Base-by-base conservation (phyloP, 1,284 basidiomycete species). In the Sporisorium exsertum region DNA sequence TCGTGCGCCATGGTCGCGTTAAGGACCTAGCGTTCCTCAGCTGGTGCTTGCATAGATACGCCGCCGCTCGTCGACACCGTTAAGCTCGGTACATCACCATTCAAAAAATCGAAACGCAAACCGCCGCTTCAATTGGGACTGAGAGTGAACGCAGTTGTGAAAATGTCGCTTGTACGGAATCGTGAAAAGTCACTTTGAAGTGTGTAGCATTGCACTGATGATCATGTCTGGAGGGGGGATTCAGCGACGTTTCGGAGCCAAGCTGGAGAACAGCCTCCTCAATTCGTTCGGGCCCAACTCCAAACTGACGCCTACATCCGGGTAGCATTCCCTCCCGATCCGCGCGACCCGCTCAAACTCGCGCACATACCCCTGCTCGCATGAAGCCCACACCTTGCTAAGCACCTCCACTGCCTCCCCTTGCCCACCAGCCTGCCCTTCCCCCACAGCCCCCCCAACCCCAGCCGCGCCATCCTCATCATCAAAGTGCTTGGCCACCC, bases 401-500 rank as follows among this genome's bases (percentile, higher is more conserved):
- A 81, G 51, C n/a, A 81, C 80, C 29, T 78, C 77, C 8, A 27
- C 54, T n/a, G n/a, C n/a, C n/a, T n/a, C n/a, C n/a, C n/a, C 18
- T 60, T 40, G n/a, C 53, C 68, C 35, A 20, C 58, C 43, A n/a
- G 32, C 49, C 22, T 26, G 27, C 32, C 16, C 24, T n/a, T n/a
- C n/a, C n/a, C n/a, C n/a, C n/a, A n/a, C 50, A 0, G 24, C 62
- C 2, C 16, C 54, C 2, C 24, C 33, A 7, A 13, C 29, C 3
- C 32, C 42, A 5, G 59, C 7, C 4, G 24, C 26, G 15, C 33
- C 57, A 91, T 94, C 92, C 32, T 78, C 82, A 3, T 91, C 91
- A 22, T 64, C 72, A 84, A 97, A 98, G 84, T 98, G 96, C 86
- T 99, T 99, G 85, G 95, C 94, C 27, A 99, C 94, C 9, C 96